A percentile compares a stretch with the other conserved stretches of the same genome.
phyloP scores from a whole-genome alignment of 139 green algal species.

The Penium margaritaceum region DNA sequence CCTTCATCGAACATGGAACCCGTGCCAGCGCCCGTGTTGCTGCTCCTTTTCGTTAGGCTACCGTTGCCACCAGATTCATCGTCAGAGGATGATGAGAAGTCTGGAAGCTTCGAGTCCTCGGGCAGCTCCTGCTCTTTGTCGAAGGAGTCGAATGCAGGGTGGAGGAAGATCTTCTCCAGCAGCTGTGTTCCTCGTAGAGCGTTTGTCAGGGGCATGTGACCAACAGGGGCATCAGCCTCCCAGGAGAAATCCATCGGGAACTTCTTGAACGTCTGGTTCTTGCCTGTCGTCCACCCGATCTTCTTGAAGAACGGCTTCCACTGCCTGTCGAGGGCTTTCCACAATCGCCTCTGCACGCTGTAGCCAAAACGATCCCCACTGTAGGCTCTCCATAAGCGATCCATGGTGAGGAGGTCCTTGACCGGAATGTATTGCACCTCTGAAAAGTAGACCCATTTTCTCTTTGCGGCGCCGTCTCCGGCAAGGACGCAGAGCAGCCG shows the following conservation, averaged over 20 bases:
- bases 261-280: constrained; percentile 75
- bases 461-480: constrained; percentile 68
- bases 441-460: constrained; percentile 83
- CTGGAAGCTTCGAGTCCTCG: not conserved
- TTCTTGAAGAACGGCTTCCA: constrained; percentile 93
- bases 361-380: constrained; percentile 83
- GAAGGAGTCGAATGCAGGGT: constrained; percentile 67
- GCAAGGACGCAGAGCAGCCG: constrained; percentile 79
- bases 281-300: constrained; percentile 81
- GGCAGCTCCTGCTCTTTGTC: constrained; percentile 43
- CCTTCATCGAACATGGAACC: constrained; percentile 14
- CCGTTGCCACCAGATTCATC: not conserved
- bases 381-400: constrained; percentile 77
- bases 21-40: not conserved
- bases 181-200: constrained; percentile 91
- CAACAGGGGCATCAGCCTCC: constrained; percentile 63
- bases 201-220: constrained; percentile 95
- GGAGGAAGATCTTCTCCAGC: constrained; percentile 78
- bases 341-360: constrained; percentile 86
- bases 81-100: not conserved
- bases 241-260: constrained; percentile 94
- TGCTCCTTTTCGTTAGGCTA: not conserved
- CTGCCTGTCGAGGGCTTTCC: constrained; percentile 58
- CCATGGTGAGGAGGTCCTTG: constrained; percentile 77
- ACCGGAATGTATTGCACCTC: constrained; percentile 74